These are phyloP conservation scores for Pinus albicaulis DNA, from an alignment of 75 land plant species.

Conservation along the genomic window DNA sequence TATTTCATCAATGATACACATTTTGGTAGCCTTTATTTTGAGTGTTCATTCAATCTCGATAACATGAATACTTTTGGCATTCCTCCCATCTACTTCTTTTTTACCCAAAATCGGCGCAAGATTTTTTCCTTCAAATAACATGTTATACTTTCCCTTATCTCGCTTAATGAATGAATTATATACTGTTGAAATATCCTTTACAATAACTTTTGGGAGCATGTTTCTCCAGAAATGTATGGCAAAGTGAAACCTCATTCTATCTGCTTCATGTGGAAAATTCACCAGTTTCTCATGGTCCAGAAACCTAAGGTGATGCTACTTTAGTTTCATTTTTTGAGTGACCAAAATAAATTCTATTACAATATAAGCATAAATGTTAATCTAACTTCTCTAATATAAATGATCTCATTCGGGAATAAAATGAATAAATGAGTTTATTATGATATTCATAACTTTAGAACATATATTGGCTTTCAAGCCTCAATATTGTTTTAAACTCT, in stretches of 20 bases:
- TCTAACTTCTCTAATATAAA: conserved; percentile 64
- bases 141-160: too few species aligned
- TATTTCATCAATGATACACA: too few species aligned
- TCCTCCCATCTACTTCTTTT: too few species aligned
- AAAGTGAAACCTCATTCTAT: conserved; percentile 65
- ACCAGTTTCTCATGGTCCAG: conserved; percentile 47
- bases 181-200: conserved; percentile 41
- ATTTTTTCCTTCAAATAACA: too few species aligned
- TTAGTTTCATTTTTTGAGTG: conserved; percentile 70
- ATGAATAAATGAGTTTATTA: too few species aligned
- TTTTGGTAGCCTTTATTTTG: too few species aligned
- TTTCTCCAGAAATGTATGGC: conserved; percentile 57
- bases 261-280: conserved; percentile 48
- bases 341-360: conserved; percentile 65
- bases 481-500: conserved; percentile 66
- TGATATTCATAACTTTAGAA: too few species aligned
- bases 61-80: too few species aligned
- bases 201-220: conserved; percentile 66
- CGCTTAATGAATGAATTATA: too few species aligned
- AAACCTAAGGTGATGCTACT: conserved; percentile 63
- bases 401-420: background rate
- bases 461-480: conserved; percentile 30
- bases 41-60: too few species aligned
- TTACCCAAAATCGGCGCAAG: too few species aligned
- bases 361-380: conserved; percentile 43